Evolutionary conservation across 208 protist genomes (phyloP), one percentile per base, ranked within the genome.

Genomic region (Leishmania major): DNA sequence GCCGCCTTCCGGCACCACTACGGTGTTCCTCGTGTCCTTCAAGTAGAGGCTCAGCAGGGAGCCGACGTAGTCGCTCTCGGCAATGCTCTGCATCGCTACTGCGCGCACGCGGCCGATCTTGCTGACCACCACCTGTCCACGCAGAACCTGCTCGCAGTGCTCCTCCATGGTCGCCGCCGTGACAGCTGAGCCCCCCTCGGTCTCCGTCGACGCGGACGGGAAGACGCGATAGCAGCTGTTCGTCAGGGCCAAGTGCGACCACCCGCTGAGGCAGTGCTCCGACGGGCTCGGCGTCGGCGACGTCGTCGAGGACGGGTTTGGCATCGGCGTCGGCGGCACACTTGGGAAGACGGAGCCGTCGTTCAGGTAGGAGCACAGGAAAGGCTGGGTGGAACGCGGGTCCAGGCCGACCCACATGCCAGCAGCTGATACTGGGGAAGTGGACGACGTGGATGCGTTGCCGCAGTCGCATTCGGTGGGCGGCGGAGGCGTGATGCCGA

Each of bases 281-380:
- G 45, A 81, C 7, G 76, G 69, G 15, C 67, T 74, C 3, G 81
- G 77, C 47, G 55, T 73, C 11, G 70, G 47, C 43, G 73, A 62
- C 35, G 72, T 47, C 43, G 69, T 81, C 19, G 80, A 67, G 37
- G 40, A 40, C 11, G 84, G 69, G 37, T 37, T 62, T 3, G 59
- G 43, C 8, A 84, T 88, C 37, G 82, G 77, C n/a, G 84, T 89
- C 17, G 87, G 84, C 19, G 84, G 64, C n/a, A 40, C 28, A 13
- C 78, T 73, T 31, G 83, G 62, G 35, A 82, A 89, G 31, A 79
- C 78, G 31, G 86, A 88, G 64, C 92, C 92, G 83, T 95, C 92
- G 81, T 95, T 95, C 40, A 90, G 57, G 85, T 94, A 95, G 0
- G 89, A 83, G 83, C 92, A 94, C 6, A 96, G 75, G 75, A 92